Percentiles rank a stretch among this genome's conserved stretches.
Evolutionary conservation across 208 protist genomes (phyloP).

Genomic region (Tritrichomonas foetus): DNA sequence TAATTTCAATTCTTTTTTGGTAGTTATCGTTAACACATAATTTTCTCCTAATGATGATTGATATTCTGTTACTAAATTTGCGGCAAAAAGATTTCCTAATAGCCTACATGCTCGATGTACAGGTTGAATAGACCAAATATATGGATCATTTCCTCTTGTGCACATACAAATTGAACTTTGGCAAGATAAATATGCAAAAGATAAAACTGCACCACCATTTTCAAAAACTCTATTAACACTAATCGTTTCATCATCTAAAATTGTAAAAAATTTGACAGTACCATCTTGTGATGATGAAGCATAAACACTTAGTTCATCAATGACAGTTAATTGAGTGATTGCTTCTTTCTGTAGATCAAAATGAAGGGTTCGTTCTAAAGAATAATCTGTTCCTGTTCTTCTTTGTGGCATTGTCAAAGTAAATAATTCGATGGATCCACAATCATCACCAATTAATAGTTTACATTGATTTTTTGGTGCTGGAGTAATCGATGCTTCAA

Average conservation of each 20-base stretch:
- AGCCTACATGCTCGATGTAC: background rate
- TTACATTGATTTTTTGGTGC: background rate
- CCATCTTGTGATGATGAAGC: background rate
- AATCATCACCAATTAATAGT: background rate
- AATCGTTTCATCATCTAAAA: background rate
- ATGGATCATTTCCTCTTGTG: background rate
- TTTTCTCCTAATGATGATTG: too few species aligned
- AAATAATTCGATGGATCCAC: background rate
- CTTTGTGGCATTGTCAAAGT: background rate
- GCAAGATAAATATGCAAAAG: background rate
- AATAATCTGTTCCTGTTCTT: background rate
- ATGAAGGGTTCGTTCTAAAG: background rate
- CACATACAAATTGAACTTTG: background rate
- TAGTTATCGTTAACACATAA: too few species aligned
- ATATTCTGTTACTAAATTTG: too few species aligned
- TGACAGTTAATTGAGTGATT: background rate
- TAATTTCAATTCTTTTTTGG: too few species aligned
- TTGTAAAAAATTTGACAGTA: background rate
- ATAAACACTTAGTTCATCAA: background rate
- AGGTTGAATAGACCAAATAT: background rate
- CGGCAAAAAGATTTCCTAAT: too few species aligned
- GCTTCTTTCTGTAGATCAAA: background rate
- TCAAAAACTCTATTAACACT: background rate
- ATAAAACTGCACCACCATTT: background rate
- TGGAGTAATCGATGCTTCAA: background rate